Percentiles rank a stretch among this genome's conserved stretches.
Evolutionary conservation across 2,329 filamentous ascomycete genomes (phyloP).

Genomic region (Diplodia corticola): DNA sequence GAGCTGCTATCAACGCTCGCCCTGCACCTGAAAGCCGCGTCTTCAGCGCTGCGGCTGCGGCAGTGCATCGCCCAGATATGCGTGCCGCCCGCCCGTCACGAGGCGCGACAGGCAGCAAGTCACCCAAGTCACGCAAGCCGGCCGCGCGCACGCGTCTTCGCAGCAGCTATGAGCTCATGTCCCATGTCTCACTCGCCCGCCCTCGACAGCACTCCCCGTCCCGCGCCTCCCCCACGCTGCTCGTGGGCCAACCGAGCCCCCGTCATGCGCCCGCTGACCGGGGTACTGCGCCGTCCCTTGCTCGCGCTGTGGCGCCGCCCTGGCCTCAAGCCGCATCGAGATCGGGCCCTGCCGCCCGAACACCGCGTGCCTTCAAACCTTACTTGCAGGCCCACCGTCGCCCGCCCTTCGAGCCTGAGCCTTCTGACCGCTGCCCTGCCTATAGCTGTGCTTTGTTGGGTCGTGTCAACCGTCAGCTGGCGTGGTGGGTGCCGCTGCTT

Average conservation of each 20-base stretch:
- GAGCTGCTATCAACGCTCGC: neutral
- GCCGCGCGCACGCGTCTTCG: neutral
- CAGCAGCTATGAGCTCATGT: neutral
- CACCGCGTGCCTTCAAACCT: slow-evolving; percentile 2
- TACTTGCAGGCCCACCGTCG: neutral
- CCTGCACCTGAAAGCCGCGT: neutral
- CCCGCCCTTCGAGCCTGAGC: neutral
- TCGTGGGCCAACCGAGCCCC: neutral
- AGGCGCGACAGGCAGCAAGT: neutral
- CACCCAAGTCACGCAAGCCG: slow-evolving; percentile 4
- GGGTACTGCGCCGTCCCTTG: neutral
- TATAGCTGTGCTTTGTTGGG: neutral
- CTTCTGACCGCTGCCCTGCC: neutral
- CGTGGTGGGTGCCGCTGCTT: neutral
- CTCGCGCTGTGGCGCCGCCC: neutral
- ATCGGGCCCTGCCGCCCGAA: neutral
- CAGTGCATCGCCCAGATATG: neutral
- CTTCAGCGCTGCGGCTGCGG: neutral
- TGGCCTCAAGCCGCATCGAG: neutral
- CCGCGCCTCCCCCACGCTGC: slow-evolving; percentile 4
- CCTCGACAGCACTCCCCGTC: neutral
- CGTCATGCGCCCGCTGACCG: slow-evolving; percentile 16
- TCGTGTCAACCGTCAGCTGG: neutral
- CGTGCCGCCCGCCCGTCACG: neutral
- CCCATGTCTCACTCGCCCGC: slow-evolving; percentile 4